Percentiles rank a stretch among this genome's conserved stretches.
These are phyloP conservation scores for Macrolepiota fuliginosa DNA, from an alignment of 768 basidiomycete genomes.

Conservation along the genomic window DNA sequence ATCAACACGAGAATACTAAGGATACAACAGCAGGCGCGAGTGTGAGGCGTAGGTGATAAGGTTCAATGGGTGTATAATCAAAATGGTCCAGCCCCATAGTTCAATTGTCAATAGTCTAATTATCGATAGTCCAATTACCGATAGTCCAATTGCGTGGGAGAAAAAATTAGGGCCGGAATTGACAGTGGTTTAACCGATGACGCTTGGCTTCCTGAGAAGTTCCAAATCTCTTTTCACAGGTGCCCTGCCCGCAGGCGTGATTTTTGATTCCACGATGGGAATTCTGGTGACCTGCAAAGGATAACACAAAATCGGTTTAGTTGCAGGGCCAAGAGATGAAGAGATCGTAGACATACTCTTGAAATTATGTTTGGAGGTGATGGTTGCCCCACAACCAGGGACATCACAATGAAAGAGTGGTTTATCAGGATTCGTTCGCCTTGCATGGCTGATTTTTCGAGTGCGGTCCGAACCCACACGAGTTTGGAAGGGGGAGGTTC, in stretches of 20 bases:
- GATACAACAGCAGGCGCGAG: neutral
- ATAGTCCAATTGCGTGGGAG: no score
- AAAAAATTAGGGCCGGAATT: neutral
- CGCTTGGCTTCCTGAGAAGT: constrained; percentile 9
- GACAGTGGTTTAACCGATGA: constrained; percentile 9
- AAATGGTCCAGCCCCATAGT: neutral
- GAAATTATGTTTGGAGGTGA: constrained; percentile 10
- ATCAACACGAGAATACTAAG: neutral
- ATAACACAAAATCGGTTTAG: neutral
- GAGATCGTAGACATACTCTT: neutral
- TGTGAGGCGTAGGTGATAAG: neutral
- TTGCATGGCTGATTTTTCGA: constrained; percentile 3
- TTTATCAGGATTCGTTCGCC: constrained; percentile 7
- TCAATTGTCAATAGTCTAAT: no score
- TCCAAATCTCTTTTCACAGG: constrained; percentile 1
- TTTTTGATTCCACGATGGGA: constrained; percentile 7
- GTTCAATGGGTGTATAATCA: neutral
- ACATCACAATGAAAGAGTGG: neutral
- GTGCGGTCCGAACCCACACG: constrained; percentile 11
- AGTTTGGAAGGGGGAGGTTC: neutral
- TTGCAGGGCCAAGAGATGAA: neutral
- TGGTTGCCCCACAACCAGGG: constrained; percentile 7
- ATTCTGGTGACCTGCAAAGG: neutral
- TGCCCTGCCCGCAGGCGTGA: constrained; percentile 7
- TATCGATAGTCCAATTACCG: no score